phyloP scores from a whole-genome alignment of 2,329 filamentous ascomycete species.

The Diplodia corticola region DNA sequence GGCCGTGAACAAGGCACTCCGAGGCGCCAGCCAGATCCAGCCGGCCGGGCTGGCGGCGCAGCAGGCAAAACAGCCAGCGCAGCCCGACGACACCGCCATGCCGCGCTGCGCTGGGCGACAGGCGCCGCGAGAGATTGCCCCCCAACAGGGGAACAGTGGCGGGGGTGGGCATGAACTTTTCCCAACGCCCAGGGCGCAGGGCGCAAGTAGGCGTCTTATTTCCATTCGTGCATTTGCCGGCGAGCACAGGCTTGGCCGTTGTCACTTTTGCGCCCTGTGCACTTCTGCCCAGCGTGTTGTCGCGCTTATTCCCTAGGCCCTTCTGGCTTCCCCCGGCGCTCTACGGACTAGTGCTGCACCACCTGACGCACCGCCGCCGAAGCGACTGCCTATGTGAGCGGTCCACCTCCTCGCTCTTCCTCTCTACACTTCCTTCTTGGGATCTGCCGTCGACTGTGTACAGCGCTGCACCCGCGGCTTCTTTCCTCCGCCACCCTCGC shows the following conservation, averaged over 20 bases:
- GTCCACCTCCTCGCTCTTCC: slow-evolving; percentile 19
- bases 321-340: slow-evolving; percentile 8
- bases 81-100: slow-evolving; percentile 18
- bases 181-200: slow-evolving; percentile 15
- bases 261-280: slow-evolving; percentile 12
- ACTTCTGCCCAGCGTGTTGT: slow-evolving; percentile 8
- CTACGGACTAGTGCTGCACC: slow-evolving; percentile 19
- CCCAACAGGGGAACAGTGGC: slow-evolving; percentile 9
- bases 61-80: slow-evolving; percentile 8
- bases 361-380: slow-evolving; percentile 11
- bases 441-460: background rate
- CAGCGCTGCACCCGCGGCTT: background rate
- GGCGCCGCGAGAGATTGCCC: slow-evolving; percentile 9
- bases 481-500: background rate
- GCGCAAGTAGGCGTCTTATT: background rate
- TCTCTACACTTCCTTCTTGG: slow-evolving; percentile 6
- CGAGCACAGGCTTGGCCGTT: slow-evolving; percentile 12
- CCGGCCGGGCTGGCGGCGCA: background rate
- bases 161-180: slow-evolving; percentile 1
- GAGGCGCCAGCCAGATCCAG: background rate
- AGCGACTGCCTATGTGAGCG: slow-evolving; percentile 13
- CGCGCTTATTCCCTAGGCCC: slow-evolving; percentile 17
- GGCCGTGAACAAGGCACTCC: slow-evolving; percentile 14
- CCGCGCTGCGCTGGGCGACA: background rate
- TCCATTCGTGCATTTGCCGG: slow-evolving; percentile 8